Conservation (phyloP, 2,329 filamentous ascomycete genomes). For the Ceratocystis cacaofunesta region DNA sequence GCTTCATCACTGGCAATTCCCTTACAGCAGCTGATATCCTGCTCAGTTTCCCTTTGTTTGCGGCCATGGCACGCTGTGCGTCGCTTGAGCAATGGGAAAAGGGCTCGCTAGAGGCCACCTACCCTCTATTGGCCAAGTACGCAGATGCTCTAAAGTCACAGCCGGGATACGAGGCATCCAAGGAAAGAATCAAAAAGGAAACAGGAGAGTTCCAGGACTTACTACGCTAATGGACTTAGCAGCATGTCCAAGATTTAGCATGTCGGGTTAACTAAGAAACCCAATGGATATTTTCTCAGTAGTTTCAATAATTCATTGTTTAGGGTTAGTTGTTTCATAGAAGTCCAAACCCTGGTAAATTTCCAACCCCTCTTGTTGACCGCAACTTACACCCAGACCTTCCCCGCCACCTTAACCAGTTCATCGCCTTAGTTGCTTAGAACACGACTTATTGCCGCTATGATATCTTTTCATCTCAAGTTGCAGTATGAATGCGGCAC, state of each 20-base stretch:
- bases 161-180: constrained; percentile 34
- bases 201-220: constrained; percentile 27
- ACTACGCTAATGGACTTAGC: not conserved
- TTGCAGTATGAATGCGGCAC: not conserved
- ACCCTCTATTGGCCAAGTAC: constrained; percentile 10
- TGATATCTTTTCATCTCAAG: constrained; percentile 9
- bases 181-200: constrained; percentile 35
- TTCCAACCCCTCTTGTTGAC: not conserved
- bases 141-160: constrained; percentile 20
- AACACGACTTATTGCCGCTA: not conserved
- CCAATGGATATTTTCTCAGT: not conserved
- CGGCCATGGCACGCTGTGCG: constrained; percentile 21
- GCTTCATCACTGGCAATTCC: constrained; percentile 35
- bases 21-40: constrained; percentile 40
- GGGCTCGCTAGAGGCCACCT: constrained; percentile 13
- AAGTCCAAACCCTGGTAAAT: not conserved
- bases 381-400: constrained; percentile 6
- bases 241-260: not conserved
- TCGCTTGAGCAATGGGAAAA: constrained; percentile 10
- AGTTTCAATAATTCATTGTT: not conserved
- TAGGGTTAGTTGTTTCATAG: not conserved
- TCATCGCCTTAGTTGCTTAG: not conserved
- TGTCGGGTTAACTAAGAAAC: not conserved
- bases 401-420: not conserved
- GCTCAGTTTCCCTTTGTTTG: constrained; percentile 38